Base-by-base conservation (phyloP, 176 grass and related monocot genomes). In the Zoysia japonica region DNA sequence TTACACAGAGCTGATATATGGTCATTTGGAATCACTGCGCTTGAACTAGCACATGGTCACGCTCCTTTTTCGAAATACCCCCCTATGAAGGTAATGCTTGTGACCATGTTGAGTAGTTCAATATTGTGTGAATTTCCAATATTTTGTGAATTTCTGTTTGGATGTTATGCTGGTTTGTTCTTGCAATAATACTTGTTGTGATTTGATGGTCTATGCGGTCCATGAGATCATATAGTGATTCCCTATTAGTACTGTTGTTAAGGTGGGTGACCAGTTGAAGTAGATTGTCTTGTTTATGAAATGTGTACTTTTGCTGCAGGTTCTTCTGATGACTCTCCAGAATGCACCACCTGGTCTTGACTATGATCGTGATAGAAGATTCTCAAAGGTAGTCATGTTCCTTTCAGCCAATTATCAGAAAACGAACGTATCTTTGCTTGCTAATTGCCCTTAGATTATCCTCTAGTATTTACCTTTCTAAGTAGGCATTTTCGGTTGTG, bases 51-150 rank as follows among this genome's bases (percentile, higher is more conserved):
- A 12, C 96, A 95, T 87, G 96, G 96, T 3, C 92, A 99, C 87
- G 96, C 96, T 88, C 96, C 96, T 5, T 99, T 99, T 83, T 99
- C 96, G 5, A 99, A 99, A 87, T 99, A 99, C 63, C 96, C 96
- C 52, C 96, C 96, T 54, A 99, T 99, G 96, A 99, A 99, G 86
- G 96, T 95, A 89, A 70, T 36, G 15, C 68, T 62, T 86, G 7
- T 75, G 8, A 14, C 54, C 44, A 19, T 45, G 9, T 60, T 74
- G 68, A 72, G 42, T 36, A 48, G 36, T 56, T 5, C 48, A 47
- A 54, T 44, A 53, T 28, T 28, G 28, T 28, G 41, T 48, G 67
- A 56, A 38, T 56, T 52, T 5, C 53, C 28, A 28, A 55, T 41
- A 36, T 85, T 71, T 67, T 66, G 41, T 48, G 67, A 56, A 38